Percentiles rank a stretch among this genome's conserved stretches.
Conservation (phyloP, 2,329 filamentous ascomycete genomes). For the Fusarium kyushuense region DNA sequence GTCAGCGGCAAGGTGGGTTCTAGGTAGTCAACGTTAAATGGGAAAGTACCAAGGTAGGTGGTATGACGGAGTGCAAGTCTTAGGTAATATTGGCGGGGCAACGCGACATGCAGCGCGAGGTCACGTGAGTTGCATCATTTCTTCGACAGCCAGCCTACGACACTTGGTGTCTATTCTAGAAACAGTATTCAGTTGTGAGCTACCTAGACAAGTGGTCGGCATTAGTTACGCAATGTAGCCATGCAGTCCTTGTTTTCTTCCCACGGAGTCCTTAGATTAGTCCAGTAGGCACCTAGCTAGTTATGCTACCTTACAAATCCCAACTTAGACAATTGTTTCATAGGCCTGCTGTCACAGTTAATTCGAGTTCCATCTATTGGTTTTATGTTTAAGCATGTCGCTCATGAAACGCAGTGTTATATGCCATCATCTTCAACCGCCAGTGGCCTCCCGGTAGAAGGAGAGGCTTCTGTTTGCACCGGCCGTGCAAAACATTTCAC, state of each 20-base stretch:
- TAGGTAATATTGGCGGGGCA: constrained; percentile 66
- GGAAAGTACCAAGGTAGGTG: too few relatives aligned
- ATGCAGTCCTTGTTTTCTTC: neutral
- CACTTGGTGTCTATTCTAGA: neutral
- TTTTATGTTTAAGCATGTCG: neutral
- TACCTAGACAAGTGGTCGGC: neutral
- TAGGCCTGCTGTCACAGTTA: neutral
- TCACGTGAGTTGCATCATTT: constrained; percentile 58
- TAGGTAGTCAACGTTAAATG: neutral
- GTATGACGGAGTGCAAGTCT: constrained; percentile 43
- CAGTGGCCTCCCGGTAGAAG: constrained; percentile 84
- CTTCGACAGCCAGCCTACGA: neutral
- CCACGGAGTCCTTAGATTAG: neutral
- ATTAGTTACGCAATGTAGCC: neutral
- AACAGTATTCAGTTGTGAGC: neutral
- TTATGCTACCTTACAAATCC: neutral
- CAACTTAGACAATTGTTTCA: neutral
- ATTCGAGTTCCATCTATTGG: neutral
- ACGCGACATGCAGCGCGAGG: constrained; percentile 62
- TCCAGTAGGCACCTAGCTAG: neutral
- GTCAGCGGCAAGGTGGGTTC: constrained; percentile 26
- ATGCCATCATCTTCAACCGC: constrained; percentile 28
- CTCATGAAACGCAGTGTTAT: neutral
- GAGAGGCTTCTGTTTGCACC: constrained; percentile 81
- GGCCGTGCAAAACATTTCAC: constrained; percentile 80